These are phyloP conservation scores for Jasminum sambac DNA, from an alignment of 257 asterid genomes.

Conservation along the genomic window DNA sequence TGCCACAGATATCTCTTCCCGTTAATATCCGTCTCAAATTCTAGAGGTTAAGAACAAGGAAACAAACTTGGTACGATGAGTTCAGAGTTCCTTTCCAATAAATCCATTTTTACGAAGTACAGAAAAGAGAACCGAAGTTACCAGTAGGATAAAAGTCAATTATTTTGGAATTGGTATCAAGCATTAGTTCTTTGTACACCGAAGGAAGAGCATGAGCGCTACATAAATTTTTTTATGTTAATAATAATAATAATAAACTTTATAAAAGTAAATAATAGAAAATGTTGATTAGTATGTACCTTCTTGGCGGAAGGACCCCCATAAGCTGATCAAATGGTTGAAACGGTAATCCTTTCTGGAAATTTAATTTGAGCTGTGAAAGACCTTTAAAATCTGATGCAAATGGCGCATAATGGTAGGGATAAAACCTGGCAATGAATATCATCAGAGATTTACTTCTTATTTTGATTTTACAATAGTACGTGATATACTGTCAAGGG, in stretches of 20 bases:
- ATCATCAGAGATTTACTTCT: not conserved
- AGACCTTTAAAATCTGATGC: slow-evolving; percentile 65
- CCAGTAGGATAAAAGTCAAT: slow-evolving; percentile 52
- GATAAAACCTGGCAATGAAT: slow-evolving; percentile 46
- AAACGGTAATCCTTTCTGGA: slow-evolving; percentile 52
- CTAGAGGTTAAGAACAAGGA: slow-evolving; percentile 24
- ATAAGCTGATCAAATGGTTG: slow-evolving; percentile 64
- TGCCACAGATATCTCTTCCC: slow-evolving; percentile 65
- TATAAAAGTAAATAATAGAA: not conserved
- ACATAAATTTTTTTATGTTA: slow-evolving; percentile 2
- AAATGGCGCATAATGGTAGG: slow-evolving; percentile 54
- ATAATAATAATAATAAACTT: not conserved
- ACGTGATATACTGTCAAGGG: not conserved
- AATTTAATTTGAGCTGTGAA: slow-evolving; percentile 38
- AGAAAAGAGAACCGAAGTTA: slow-evolving; percentile 14
- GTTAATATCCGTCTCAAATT: slow-evolving; percentile 45
- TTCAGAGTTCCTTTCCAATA: not conserved
- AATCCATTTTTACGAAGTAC: not conserved
- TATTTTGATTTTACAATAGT: not conserved
- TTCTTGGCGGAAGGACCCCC: slow-evolving; percentile 66
- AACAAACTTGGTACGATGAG: not conserved
- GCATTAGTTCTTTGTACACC: slow-evolving; percentile 45
- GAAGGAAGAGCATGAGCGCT: slow-evolving; percentile 61
- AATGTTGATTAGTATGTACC: slow-evolving; percentile 32
- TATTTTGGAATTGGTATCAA: slow-evolving; percentile 36